Evolutionary conservation across 2,329 filamentous ascomycete species (phyloP).

Genomic region (Alternaria viburni): DNA sequence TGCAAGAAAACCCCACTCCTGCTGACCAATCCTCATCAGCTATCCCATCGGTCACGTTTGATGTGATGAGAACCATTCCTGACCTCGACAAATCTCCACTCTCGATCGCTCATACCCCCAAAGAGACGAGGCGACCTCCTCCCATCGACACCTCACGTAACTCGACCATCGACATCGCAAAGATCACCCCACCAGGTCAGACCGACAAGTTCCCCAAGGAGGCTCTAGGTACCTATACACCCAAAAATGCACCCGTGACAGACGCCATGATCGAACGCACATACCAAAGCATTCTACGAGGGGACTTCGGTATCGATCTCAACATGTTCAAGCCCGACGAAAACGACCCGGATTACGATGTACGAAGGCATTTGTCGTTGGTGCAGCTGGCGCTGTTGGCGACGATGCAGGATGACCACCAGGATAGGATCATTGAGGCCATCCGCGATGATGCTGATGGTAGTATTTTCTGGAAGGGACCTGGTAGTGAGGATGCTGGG

Average conservation of each 20-base stretch:
- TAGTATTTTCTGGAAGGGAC: background rate
- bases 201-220: background rate
- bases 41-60: background rate
- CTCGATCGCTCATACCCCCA: background rate
- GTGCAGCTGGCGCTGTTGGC: background rate
- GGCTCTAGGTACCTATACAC: background rate
- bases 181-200: background rate
- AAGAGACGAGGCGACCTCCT: background rate
- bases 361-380: background rate
- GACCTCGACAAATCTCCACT: background rate
- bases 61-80: background rate
- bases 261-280: background rate
- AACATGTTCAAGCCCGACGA: background rate
- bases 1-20: background rate
- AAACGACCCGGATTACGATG: background rate
- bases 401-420: background rate
- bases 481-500: background rate
- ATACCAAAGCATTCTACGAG: background rate
- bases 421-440: background rate
- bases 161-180: background rate
- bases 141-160: background rate
- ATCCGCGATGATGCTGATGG: background rate
- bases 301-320: background rate
- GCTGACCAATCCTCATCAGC: background rate
- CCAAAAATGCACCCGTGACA: background rate